phyloP scores from a whole-genome alignment of 1,139 yeast genomes.

The Yamadazyma friedrichii region DNA sequence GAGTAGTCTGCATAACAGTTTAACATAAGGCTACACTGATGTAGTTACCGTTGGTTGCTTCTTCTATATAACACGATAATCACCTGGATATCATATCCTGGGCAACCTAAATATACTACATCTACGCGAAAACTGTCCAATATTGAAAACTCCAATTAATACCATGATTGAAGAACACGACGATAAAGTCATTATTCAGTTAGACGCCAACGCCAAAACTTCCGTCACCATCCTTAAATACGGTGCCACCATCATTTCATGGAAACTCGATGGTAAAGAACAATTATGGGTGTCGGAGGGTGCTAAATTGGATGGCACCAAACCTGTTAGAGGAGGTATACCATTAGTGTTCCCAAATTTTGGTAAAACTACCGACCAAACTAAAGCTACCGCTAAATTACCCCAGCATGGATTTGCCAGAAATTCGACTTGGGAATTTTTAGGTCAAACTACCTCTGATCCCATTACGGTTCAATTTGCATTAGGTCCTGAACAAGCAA shows the following conservation, averaged over 20 bases:
- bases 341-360: constrained; percentile 95
- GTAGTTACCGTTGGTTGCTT: too few relatives aligned
- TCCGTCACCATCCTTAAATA: constrained; percentile 67
- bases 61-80: too few relatives aligned
- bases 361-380: constrained; percentile 57
- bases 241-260: constrained; percentile 87
- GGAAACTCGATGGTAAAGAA: constrained; percentile 69
- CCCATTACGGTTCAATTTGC: constrained; percentile 83
- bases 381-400: constrained; percentile 44
- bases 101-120: too few relatives aligned
- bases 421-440: constrained; percentile 84
- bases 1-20: too few relatives aligned
- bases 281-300: constrained; percentile 64
- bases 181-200: constrained; percentile 59
- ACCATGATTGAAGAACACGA: constrained; percentile 55
- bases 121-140: not conserved
- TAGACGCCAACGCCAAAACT: constrained; percentile 52
- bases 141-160: too few relatives aligned
- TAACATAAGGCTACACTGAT: too few relatives aligned
- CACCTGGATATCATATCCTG: too few relatives aligned
- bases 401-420: constrained; percentile 98
- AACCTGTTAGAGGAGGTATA: constrained; percentile 95
- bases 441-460: constrained; percentile 66
- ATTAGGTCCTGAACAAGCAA: constrained; percentile 78
- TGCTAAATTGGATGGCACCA: constrained; percentile 85